phyloP scores from a whole-genome alignment of 495 filamentous ascomycete species.

The Penicillium egyptiacum region DNA sequence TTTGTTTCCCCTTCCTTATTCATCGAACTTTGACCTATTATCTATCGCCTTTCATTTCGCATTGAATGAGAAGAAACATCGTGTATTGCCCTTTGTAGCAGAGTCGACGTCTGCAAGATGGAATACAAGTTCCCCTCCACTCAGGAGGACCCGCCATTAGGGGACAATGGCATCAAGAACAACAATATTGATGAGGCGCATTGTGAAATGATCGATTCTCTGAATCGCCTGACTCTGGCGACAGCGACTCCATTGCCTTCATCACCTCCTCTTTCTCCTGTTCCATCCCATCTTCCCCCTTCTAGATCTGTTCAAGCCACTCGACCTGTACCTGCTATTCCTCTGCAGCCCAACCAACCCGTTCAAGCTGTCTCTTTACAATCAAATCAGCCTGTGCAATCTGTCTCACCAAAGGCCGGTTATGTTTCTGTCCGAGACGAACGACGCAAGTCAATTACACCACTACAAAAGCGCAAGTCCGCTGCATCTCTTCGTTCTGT shows the following conservation, averaged over 20 bases:
- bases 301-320: not conserved
- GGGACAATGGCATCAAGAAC: conserved; percentile 26
- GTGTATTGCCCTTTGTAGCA: conserved; percentile 11
- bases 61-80: not conserved
- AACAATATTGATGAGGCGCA: conserved; percentile 18
- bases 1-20: conserved; percentile 1
- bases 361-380: not conserved
- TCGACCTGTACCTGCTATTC: not conserved
- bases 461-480: conserved; percentile 48
- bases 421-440: conserved; percentile 53
- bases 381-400: conserved; percentile 22
- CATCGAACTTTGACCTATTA: not conserved
- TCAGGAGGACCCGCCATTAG: conserved; percentile 30
- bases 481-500: conserved; percentile 44
- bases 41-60: not conserved
- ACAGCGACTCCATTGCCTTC: conserved; percentile 44
- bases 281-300: not conserved
- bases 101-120: conserved; percentile 30
- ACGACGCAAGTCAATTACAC: conserved; percentile 42
- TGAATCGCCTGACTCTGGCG: conserved; percentile 49
- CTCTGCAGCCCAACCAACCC: not conserved
- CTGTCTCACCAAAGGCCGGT: conserved; percentile 48
- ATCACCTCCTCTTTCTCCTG: conserved; percentile 30
- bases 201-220: conserved; percentile 37
- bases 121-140: conserved; percentile 29